These are phyloP conservation scores for Backusella westeae DNA, from an alignment of 192 early-diverging fungal species.

Conservation along the genomic window DNA sequence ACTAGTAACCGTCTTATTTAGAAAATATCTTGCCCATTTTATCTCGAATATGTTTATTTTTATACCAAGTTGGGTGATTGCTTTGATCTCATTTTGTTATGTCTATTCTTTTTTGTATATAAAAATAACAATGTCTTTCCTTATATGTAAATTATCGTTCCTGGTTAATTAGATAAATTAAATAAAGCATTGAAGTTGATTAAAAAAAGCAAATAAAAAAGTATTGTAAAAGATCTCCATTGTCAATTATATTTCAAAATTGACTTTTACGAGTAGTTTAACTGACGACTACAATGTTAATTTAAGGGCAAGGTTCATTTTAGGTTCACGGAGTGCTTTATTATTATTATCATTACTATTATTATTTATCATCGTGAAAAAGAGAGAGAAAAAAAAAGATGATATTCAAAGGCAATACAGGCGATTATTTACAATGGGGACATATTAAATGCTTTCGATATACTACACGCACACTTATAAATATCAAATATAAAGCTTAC, in stretches of 20 bases:
- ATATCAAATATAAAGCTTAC: background rate
- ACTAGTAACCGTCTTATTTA: background rate
- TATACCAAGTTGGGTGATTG: background rate
- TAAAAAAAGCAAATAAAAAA: background rate
- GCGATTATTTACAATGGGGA: background rate
- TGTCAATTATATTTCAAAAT: slow-evolving; percentile 4
- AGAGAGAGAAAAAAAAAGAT: background rate
- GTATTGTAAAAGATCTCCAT: background rate
- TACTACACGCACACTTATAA: background rate
- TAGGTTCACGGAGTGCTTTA: background rate
- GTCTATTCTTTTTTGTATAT: background rate
- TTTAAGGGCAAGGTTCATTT: background rate
- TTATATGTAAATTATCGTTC: background rate
- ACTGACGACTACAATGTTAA: background rate
- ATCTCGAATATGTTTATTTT: background rate
- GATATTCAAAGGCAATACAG: background rate
- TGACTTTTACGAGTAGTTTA: background rate
- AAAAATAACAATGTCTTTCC: background rate
- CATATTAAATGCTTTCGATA: background rate
- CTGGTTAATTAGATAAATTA: background rate
- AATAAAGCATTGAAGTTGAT: background rate
- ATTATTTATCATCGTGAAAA: background rate
- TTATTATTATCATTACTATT: background rate
- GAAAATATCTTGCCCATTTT: background rate
- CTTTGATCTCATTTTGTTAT: background rate